A percentile compares a stretch with the other conserved stretches of the same genome.
Evolutionary conservation across 345 rosid genomes (phyloP).

Genomic region (Mangifera indica): DNA sequence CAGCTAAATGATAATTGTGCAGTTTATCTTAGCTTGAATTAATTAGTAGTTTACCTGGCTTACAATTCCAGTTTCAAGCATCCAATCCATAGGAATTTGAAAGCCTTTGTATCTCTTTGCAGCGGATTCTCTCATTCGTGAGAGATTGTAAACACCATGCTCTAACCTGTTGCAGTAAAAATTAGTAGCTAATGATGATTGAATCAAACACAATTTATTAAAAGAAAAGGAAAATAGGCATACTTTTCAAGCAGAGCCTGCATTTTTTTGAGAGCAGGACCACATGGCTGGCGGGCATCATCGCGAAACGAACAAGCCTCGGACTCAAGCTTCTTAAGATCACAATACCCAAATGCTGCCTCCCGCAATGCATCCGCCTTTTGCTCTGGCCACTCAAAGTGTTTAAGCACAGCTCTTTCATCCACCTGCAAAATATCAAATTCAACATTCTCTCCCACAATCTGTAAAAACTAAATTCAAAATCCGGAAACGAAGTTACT

Average conservation of each 20-base stretch:
- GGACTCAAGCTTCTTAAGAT: slow-evolving; percentile 70
- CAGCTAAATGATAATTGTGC: background rate
- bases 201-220: background rate
- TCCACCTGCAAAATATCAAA: slow-evolving; percentile 50
- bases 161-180: slow-evolving; percentile 54
- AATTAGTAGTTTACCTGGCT: slow-evolving; percentile 58
- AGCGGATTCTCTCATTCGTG: slow-evolving; percentile 89
- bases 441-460: background rate
- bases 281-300: slow-evolving; percentile 58
- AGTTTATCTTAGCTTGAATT: background rate
- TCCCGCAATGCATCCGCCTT: slow-evolving; percentile 88
- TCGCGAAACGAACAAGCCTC: slow-evolving; percentile 84
- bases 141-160: slow-evolving; percentile 85
- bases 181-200: background rate
- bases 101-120: slow-evolving; percentile 59
- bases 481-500: background rate
- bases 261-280: slow-evolving; percentile 85
- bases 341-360: slow-evolving; percentile 91
- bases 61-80: slow-evolving; percentile 87
- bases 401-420: slow-evolving; percentile 88
- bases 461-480: background rate
- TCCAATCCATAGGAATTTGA: slow-evolving; percentile 87
- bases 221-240: background rate
- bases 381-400: slow-evolving; percentile 92
- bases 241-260: slow-evolving; percentile 93